Base-by-base conservation (phyloP, 2,329 filamentous ascomycete genomes). In the Zopfia rhizophila region DNA sequence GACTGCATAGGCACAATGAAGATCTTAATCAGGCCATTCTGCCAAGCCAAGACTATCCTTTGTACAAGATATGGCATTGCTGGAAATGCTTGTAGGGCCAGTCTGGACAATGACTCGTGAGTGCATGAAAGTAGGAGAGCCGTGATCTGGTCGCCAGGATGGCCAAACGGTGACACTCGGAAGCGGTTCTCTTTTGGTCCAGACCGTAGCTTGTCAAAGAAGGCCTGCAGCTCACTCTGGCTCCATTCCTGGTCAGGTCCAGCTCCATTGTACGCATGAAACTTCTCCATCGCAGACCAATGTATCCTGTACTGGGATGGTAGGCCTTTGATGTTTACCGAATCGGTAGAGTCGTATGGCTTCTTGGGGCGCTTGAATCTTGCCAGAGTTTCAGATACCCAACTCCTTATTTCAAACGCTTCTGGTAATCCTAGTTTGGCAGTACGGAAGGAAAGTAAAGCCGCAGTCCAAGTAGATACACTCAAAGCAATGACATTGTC, bases 381-480 rank as follows among this genome's bases (percentile, higher is more conserved):
- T 21, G 48, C 25, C 3, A 67, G 27, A 7, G 40, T 53, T 14
- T 62, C 58, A 1, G 50, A 53, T 3, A 66, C 70, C 63, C 53
- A 74, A 64, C 52, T 46, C 2, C 55, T 49, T 7, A 61, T 39
- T 25, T 65, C 55, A 11, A 66, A 57, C 5, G 47, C 49, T 31
- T 72, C 70, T 1, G 77, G 77, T 61, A 77, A 73, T 11, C 75
- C 73, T 50, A 82, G 72, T 27, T 78, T 78, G 2, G 78, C 77
- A 8, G 72, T 76, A 38, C 70, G 68, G 18, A 82, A 64, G 1
- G 77, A 77, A 3, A 81, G 65, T 13, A 82, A 56, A 8, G 78
- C 80, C 11, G 77, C 74, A 11, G 71, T 78, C 81, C 81, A 82
- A 6, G 80, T 82, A 4, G 75, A 71, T 3, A 69, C 59, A 5